Conservation (phyloP, 2,329 filamentous ascomycete species). For the Aspergillus oerlinghausenensis region DNA sequence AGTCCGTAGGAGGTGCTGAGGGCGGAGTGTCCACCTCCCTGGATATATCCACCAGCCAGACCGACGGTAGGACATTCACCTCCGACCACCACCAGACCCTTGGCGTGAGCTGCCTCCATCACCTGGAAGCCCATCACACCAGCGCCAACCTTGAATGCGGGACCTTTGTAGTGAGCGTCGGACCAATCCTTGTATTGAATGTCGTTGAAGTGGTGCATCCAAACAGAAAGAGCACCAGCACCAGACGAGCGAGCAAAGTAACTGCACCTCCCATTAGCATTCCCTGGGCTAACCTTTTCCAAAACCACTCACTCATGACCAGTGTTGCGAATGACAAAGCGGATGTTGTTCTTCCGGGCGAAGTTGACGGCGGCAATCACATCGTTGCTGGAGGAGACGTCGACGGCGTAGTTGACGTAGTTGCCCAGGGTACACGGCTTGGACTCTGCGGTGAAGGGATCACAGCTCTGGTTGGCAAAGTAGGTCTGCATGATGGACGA, state of each 20-base stretch:
- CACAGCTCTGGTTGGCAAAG: slow-evolving; percentile 30
- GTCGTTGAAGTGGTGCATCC: slow-evolving; percentile 30
- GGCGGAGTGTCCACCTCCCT: slow-evolving; percentile 57
- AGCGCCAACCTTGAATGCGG: slow-evolving; percentile 50
- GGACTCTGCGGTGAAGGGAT: slow-evolving; percentile 24
- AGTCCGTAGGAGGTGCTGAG: slow-evolving; percentile 54
- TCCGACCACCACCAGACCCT: slow-evolving; percentile 50
- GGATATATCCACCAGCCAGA: slow-evolving; percentile 55
- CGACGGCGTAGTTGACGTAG: slow-evolving; percentile 31
- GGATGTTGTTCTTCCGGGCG: slow-evolving; percentile 47
- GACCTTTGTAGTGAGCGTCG: slow-evolving; percentile 44
- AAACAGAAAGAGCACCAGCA: slow-evolving; percentile 43
- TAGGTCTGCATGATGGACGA: slow-evolving; percentile 31
- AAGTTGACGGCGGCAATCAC: slow-evolving; percentile 36
- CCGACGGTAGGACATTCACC: slow-evolving; percentile 55
- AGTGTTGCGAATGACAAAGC: slow-evolving; percentile 45
- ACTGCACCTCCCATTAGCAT: slow-evolving; percentile 8
- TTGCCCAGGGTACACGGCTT: slow-evolving; percentile 26
- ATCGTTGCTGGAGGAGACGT: slow-evolving; percentile 27
- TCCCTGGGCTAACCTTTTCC: background rate
- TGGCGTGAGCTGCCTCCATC: slow-evolving; percentile 43
- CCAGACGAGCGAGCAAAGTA: slow-evolving; percentile 56
- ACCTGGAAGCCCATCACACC: slow-evolving; percentile 51
- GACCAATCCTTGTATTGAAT: slow-evolving; percentile 33
- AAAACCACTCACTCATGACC: slow-evolving; percentile 34